Base-by-base conservation (phyloP, 140 eudicot genomes). In the Cichorium intybus region DNA sequence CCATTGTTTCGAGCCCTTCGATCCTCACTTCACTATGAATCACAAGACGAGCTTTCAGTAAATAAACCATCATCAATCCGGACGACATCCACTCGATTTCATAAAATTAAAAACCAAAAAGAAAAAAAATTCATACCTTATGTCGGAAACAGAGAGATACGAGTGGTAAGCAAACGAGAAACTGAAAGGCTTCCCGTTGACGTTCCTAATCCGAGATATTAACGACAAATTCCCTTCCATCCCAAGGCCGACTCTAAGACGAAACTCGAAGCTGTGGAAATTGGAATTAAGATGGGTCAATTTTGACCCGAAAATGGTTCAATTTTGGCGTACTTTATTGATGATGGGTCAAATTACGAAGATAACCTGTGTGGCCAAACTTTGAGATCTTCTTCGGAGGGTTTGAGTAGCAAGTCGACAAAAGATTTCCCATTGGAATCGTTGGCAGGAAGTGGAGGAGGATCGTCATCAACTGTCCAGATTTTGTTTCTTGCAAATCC, bases 111-210 rank as follows among this genome's bases (percentile, higher is more conserved):
- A 6, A 56, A 10, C 11, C 33, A 29, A 39, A 48, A 6, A 15
- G 14, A 10, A 48, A 47, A 3, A 58, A 16, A 58, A n/a, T 53
- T 53, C 70, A 54, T 68, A 93, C 99, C 97, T 88, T 79, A 93
- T 93, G 74, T 93, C 99, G 1, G 95, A 93, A 48, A 88, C 95
- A 56, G 95, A 82, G 49, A 93, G 75, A 65, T 88, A 74, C 47
- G 97, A 80, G 57, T 83, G 99, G 69, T 88, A 93, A 18, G 83
- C 95, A 64, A 93, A 88, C 14, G 95, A 85, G 85, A 93, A 93
- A 65, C 90, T 93, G 68, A 88, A 93, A 17, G 95, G 94, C 79
- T 88, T 93, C 57, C 88, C 92, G 20, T 88, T 84, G 21, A 93
- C 70, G 52, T 88, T 93, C 56, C 97, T 83, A 52, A 93, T 79